Base-by-base conservation (phyloP, 106 monocot genomes). In the Narthecium ossifragum region DNA sequence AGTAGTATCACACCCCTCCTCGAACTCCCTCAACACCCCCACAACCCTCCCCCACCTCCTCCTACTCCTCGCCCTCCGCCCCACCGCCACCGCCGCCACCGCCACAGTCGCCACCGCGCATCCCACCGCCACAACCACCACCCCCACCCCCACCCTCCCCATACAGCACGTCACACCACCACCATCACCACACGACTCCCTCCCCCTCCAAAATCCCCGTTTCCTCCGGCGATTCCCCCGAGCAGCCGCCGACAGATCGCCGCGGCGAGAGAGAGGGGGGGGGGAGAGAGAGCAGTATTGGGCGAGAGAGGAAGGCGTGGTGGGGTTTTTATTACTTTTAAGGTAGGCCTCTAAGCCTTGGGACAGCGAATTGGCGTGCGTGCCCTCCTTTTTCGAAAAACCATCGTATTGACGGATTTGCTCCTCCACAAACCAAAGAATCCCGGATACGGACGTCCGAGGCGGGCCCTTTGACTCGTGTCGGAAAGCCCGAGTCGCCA, bases 21-120 rank as follows among this genome's bases (percentile, higher is more conserved):
- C 86, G 65, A 87, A 87, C 71, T 87, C 86, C 26, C 48, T 34
- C 33, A 87, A 49, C 57, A 87, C 50, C 56, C 57, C 72, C 31
- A 79, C 55, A 28, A 75, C 78, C 34, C 78, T 59, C 17, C 51
- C 36, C 86, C 86, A 87, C 43, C 75, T 53, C 46, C 71, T 36
- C 23, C 73, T 61, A 43, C 64, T 75, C 65, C 47, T 61, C 29
- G 56, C 68, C 48, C 86, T 61, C 12, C 69, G 67, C 8, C 59
- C 60, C 7, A 78, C 86, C 21, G 78, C 37, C 51, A 66, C 68
- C 20, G 62, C 72, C 7, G 86, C 82, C 55, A 87, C 76, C 62
- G 78, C 75, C 62, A 82, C 75, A 12, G 82, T 67, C 47, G 63
- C 69, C 66, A 63, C 82, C n/a, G 86, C 86, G 62, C 86, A 87